Evolutionary conservation across 305 asterid species (phyloP).

Genomic region (Andrographis paniculata): DNA sequence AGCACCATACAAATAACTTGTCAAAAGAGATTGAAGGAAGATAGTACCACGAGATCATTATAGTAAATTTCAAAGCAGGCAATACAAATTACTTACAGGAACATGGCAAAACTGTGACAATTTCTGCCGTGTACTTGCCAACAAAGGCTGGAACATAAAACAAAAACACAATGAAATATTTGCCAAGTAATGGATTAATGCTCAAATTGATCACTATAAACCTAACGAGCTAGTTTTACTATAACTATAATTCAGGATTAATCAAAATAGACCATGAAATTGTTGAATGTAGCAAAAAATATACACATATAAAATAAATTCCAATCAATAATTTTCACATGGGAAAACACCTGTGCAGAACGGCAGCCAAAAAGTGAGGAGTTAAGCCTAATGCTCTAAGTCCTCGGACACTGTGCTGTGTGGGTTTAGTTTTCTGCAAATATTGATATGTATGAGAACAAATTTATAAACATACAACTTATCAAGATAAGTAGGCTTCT

Average conservation of each 20-base stretch:
- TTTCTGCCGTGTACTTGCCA: constrained; percentile 70
- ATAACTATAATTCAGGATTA: background rate
- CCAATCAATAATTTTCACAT: background rate
- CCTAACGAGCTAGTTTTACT: background rate
- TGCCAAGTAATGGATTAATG: background rate
- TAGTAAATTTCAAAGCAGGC: background rate
- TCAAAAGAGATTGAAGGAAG: background rate
- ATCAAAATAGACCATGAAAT: background rate
- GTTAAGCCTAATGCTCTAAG: constrained; percentile 84
- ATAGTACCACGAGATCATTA: background rate
- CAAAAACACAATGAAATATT: constrained; percentile 7
- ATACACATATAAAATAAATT: background rate
- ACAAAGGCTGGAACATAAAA: constrained; percentile 75
- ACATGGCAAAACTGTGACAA: constrained; percentile 94
- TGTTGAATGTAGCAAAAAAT: too few species aligned
- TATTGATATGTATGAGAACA: background rate
- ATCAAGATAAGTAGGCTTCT: constrained; percentile 1
- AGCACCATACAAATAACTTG: constrained; percentile 4
- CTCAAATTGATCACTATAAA: background rate
- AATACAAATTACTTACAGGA: constrained; percentile 42
- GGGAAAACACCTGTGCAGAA: constrained; percentile 66
- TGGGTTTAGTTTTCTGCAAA: constrained; percentile 91
- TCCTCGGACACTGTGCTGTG: constrained; percentile 94
- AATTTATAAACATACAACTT: constrained; percentile 4
- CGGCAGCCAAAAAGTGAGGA: constrained; percentile 98